Evolutionary conservation across 2,329 filamentous ascomycete species (phyloP).

Genomic region (Myriosclerotinia curreyana): DNA sequence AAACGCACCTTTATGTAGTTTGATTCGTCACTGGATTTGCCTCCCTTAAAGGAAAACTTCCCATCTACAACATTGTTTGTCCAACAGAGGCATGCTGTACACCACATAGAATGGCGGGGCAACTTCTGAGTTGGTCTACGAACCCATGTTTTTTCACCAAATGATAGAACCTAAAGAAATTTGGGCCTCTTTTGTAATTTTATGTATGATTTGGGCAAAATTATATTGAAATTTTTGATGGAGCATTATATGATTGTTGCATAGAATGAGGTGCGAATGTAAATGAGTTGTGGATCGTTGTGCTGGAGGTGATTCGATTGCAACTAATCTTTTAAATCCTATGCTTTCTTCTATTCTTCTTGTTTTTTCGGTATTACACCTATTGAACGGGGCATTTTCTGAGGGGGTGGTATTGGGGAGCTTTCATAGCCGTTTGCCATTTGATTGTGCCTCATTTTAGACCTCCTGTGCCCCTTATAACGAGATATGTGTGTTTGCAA

Average conservation of each 20-base stretch:
- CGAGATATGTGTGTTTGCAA: neutral
- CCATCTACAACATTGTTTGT: slow-evolving; percentile 1
- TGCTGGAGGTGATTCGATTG: neutral
- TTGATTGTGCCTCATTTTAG: neutral
- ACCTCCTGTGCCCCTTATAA: neutral
- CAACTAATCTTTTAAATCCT: neutral
- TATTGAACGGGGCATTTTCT: neutral
- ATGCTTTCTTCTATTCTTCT: neutral
- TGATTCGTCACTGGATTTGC: neutral
- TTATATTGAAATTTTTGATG: neutral
- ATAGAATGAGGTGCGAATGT: neutral
- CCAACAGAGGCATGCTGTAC: neutral
- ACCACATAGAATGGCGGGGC: neutral
- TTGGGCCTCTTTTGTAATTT: neutral
- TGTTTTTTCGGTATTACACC: no score
- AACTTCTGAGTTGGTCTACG: neutral
- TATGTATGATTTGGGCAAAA: neutral
- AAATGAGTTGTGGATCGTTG: neutral
- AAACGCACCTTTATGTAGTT: neutral
- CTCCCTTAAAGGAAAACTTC: neutral
- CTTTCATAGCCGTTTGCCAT: neutral
- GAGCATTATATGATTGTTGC: neutral
- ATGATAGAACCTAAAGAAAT: neutral
- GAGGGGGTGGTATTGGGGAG: no score
- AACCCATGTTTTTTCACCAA: neutral